Conservation (phyloP, 805 yeast species). For the Cyberlindnera veronae region DNA sequence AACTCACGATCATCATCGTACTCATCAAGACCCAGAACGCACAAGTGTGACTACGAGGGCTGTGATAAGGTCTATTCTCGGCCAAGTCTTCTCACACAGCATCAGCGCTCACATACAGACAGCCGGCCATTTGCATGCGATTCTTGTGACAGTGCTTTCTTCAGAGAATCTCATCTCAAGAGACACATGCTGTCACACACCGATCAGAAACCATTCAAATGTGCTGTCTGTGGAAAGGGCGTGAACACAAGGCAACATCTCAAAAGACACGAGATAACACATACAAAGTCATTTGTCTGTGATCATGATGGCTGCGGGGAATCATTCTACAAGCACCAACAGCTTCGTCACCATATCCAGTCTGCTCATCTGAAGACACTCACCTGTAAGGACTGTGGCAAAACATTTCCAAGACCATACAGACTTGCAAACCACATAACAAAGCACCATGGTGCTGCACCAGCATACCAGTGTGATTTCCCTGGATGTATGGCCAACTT, state of each 20-base stretch:
- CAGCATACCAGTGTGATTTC: conserved; percentile 57
- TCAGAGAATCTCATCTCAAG: conserved; percentile 74
- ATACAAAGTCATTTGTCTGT: conserved; percentile 64
- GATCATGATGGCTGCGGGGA: conserved; percentile 58
- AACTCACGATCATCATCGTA: conserved; percentile 29
- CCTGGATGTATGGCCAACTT: conserved; percentile 59
- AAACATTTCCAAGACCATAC: conserved; percentile 59
- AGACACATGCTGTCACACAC: conserved; percentile 70
- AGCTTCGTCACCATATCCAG: conserved; percentile 66
- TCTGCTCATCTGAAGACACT: conserved; percentile 56
- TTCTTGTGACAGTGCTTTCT: conserved; percentile 61
- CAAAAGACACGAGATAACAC: conserved; percentile 79
- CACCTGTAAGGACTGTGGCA: conserved; percentile 60
- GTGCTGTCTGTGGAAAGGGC: conserved; percentile 78
- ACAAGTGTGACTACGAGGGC: conserved; percentile 57
- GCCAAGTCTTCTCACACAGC: conserved; percentile 83
- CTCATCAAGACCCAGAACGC: conserved; percentile 52
- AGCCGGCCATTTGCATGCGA: conserved; percentile 72
- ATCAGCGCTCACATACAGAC: conserved; percentile 71
- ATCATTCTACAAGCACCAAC: conserved; percentile 70
- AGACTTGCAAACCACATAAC: conserved; percentile 63
- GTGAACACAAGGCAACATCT: conserved; percentile 78
- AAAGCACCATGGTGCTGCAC: conserved; percentile 57
- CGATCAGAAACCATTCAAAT: conserved; percentile 64
- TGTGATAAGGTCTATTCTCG: conserved; percentile 77